Evolutionary conservation across 495 filamentous ascomycete genomes (phyloP).

Genomic region (Trichoderma erinaceum): DNA sequence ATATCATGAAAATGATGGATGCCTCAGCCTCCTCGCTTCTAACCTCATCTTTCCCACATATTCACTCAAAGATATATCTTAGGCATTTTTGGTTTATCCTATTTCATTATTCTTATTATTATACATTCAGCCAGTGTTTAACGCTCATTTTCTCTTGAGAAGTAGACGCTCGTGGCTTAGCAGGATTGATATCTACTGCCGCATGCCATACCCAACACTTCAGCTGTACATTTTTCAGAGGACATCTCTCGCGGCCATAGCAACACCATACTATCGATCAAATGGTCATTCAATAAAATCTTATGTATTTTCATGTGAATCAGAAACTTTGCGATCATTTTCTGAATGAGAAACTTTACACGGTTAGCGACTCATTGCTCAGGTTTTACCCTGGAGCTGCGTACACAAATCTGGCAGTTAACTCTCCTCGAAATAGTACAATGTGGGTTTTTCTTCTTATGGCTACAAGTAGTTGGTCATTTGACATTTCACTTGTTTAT

Average conservation of each 20-base stretch:
- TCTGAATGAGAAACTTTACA: constrained; percentile 20
- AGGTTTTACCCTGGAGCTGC: constrained; percentile 40
- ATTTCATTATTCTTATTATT: background rate
- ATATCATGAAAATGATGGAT: background rate
- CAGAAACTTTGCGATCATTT: background rate
- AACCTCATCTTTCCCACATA: background rate
- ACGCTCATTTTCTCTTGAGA: background rate
- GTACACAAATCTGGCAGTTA: constrained; percentile 21
- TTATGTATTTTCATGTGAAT: too few relatives aligned
- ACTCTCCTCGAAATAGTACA: constrained; percentile 15
- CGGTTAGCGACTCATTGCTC: constrained; percentile 37
- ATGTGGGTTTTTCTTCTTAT: too few relatives aligned
- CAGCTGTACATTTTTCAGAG: too few relatives aligned
- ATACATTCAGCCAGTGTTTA: background rate
- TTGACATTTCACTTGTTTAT: too few relatives aligned
- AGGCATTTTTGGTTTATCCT: background rate
- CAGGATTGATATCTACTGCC: too few relatives aligned
- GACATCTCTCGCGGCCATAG: too few relatives aligned
- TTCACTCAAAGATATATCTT: background rate
- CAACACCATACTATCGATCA: too few relatives aligned
- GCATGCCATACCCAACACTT: too few relatives aligned
- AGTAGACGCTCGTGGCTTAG: too few relatives aligned
- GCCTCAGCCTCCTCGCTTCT: background rate
- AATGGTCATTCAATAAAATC: too few relatives aligned
- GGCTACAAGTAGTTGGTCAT: too few relatives aligned